Evolutionary conservation across 805 yeast genomes (phyloP).

Genomic region (Candida insectorum): DNA sequence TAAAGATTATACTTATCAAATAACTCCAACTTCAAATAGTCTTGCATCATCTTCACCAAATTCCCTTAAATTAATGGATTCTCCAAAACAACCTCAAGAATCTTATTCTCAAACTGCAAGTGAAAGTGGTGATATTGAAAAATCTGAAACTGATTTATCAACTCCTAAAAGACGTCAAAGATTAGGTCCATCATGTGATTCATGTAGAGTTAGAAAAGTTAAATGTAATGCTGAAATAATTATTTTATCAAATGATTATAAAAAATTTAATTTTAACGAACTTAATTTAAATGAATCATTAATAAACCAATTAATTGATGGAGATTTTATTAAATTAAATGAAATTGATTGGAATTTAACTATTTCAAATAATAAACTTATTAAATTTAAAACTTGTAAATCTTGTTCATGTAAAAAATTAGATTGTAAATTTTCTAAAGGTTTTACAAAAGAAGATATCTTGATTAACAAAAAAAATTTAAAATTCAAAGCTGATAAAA

Average conservation of each 20-base stretch:
- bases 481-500: constrained; percentile 8
- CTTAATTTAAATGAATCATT: constrained; percentile 3
- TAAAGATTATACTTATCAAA: not conserved
- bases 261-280: constrained; percentile 3
- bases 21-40: constrained; percentile 1
- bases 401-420: constrained; percentile 48
- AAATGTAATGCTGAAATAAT: constrained; percentile 68
- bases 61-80: not conserved
- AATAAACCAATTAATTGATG: constrained; percentile 7
- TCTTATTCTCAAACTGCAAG: not conserved
- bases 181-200: constrained; percentile 72
- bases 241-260: constrained; percentile 21
- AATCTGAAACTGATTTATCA: not conserved
- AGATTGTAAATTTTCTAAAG: constrained; percentile 57
- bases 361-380: constrained; percentile 27
- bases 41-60: not conserved
- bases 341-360: constrained; percentile 10
- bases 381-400: constrained; percentile 53
- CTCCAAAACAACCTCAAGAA: not conserved
- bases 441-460: constrained; percentile 63
- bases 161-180: constrained; percentile 51
- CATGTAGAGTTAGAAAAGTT: constrained; percentile 65
- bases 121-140: not conserved
- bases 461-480: constrained; percentile 24
- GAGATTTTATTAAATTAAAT: not conserved